phyloP scores from a whole-genome alignment of 169 alveolate genomes.

The Plasmodium vinckei region DNA sequence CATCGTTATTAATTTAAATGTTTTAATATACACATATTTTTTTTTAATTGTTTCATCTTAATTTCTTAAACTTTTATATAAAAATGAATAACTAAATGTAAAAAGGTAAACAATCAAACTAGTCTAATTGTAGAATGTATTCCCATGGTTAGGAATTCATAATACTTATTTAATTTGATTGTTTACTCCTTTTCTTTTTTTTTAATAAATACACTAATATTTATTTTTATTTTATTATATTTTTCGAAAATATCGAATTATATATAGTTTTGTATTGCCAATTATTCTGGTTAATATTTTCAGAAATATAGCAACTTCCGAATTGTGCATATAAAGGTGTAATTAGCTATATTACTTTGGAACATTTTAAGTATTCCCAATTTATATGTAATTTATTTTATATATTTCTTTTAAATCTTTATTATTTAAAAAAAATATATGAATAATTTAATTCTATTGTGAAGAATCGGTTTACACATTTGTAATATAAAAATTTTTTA shows the following conservation, averaged over 20 bases:
- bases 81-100: slow-evolving; percentile 39
- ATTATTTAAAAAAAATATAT: no score
- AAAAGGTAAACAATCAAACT: slow-evolving; percentile 11
- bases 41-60: slow-evolving; percentile 51
- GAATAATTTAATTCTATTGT: no score
- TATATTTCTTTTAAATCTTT: no score
- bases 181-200: slow-evolving; percentile 20
- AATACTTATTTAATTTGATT: background rate
- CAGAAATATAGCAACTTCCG: background rate
- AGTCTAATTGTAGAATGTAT: slow-evolving; percentile 1
- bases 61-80: slow-evolving; percentile 26
- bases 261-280: background rate
- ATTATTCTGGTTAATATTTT: slow-evolving; percentile 1
- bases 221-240: background rate
- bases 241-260: no score
- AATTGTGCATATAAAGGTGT: background rate
- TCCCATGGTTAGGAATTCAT: slow-evolving; percentile 2
- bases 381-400: no score
- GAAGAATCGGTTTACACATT: no score
- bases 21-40: slow-evolving; percentile 31
- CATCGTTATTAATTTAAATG: slow-evolving; percentile 35
- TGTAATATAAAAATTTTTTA: no score
- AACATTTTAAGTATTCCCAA: no score
- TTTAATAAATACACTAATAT: background rate
- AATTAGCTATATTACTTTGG: background rate